Conservation (phyloP, 495 filamentous ascomycete genomes). For the Echria macrotheca region DNA sequence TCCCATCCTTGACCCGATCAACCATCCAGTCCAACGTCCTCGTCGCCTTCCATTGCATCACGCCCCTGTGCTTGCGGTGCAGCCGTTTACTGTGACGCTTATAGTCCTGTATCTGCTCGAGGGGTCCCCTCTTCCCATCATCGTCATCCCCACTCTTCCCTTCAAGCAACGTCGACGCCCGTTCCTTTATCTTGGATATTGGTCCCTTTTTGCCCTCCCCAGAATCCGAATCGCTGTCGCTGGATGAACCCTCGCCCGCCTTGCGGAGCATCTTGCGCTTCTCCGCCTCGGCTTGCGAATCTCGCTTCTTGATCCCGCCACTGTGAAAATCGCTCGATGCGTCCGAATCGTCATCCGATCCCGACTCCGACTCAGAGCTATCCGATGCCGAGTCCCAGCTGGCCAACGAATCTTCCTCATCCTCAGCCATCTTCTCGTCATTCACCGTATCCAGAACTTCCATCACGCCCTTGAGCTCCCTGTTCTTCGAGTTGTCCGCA, state of each 20-base stretch:
- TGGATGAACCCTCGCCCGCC: constrained; percentile 3
- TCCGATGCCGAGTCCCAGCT: constrained; percentile 12
- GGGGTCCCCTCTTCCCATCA: constrained; percentile 36
- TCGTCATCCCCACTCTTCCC: constrained; percentile 26
- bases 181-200: constrained; percentile 16
- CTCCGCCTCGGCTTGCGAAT: constrained; percentile 15
- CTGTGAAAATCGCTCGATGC: constrained; percentile 22
- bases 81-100: constrained; percentile 53
- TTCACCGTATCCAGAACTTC: constrained; percentile 58
- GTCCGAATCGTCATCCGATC: constrained; percentile 21
- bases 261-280: constrained; percentile 23
- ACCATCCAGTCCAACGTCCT: constrained; percentile 55
- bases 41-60: constrained; percentile 67
- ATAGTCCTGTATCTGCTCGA: constrained; percentile 45
- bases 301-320: background rate
- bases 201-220: constrained; percentile 15
- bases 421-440: constrained; percentile 44
- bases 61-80: constrained; percentile 56
- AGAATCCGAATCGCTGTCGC: background rate
- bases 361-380: constrained; percentile 13
- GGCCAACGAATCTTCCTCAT: constrained; percentile 5
- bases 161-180: constrained; percentile 12
- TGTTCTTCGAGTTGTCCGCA: constrained; percentile 41
- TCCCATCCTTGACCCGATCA: constrained; percentile 49
- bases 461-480: constrained; percentile 51